A percentile compares a stretch with the other conserved stretches of the same genome.
phyloP scores from a whole-genome alignment of 768 basidiomycete species.

The Macrolepiota albuminosa region DNA sequence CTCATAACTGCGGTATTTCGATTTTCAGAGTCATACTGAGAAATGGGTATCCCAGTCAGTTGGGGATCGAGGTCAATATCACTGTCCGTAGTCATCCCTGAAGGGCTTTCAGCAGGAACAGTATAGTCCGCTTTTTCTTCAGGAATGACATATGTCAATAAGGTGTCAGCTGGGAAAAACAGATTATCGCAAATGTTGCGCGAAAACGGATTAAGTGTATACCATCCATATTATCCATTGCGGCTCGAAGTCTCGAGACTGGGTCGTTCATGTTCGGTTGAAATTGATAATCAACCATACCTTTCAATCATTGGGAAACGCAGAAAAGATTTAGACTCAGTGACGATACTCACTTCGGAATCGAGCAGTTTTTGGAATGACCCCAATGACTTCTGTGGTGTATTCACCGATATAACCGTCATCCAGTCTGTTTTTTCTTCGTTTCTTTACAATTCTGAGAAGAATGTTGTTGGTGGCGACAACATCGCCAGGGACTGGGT shows the following conservation, averaged over 20 bases:
- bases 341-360: slow-evolving; percentile 71
- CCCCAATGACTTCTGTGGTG: slow-evolving; percentile 66
- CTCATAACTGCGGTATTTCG: slow-evolving; percentile 20
- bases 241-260: slow-evolving; percentile 57
- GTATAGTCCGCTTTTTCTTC: slow-evolving; percentile 64
- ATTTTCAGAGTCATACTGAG: slow-evolving; percentile 1
- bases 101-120: slow-evolving; percentile 22
- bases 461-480: slow-evolving; percentile 77
- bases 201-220: slow-evolving; percentile 14
- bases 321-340: not conserved
- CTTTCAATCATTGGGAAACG: slow-evolving; percentile 34
- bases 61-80: slow-evolving; percentile 53
- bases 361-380: slow-evolving; percentile 76
- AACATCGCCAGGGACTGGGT: slow-evolving; percentile 81
- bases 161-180: slow-evolving; percentile 57
- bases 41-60: slow-evolving; percentile 20
- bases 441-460: slow-evolving; percentile 76
- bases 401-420: slow-evolving; percentile 59
- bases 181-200: not conserved
- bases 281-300: slow-evolving; percentile 93
- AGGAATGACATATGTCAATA: slow-evolving; percentile 66
- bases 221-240: slow-evolving; percentile 87
- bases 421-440: slow-evolving; percentile 36
- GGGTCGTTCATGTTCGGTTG: slow-evolving; percentile 71
- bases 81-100: slow-evolving; percentile 16